Evolutionary conservation across 176 grass and related monocot species (phyloP), one percentile per base, ranked within the genome.

Genomic region (Juncus inflexus): DNA sequence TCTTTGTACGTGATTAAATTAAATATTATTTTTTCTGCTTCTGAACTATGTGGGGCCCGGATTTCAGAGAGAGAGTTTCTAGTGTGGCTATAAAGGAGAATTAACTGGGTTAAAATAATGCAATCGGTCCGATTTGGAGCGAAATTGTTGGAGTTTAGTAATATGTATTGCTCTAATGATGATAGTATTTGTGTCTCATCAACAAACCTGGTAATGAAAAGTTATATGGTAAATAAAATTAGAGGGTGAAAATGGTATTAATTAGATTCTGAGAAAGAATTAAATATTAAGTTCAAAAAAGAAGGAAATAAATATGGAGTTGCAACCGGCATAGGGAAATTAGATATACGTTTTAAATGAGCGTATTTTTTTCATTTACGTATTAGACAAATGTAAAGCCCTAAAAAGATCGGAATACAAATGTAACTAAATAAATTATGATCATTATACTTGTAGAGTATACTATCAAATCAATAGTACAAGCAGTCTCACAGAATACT

Each of bases 161-260:
- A 80, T 63, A 97, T 83, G 71, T 97, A 97, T 79, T 91, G 84
- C 87, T 97, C 92, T 50, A 97, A 58, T 62, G 92, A 88, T 79
- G 84, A 79, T n/a, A 97, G 76, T 63, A 85, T 75, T 83, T 97
- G 77, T 62, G 82, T 86, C 60, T 85, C 74, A 77, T 75, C 60
- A 67, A 72, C 83, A 62, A 91, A 52, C 50, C 92, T 97, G 77
- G 77, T 63, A 69, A 42, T 63, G 38, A 70, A 42, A 54, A 55
- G 77, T 51, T 71, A 6, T 6, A 5, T 1, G 38, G 54, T 43
- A 52, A 71, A 41, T 70, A 13, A 70, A 19, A 70, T 57, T 13
- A 70, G 3, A 70, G 55, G 41, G n/a, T 43, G 14, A 42, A 64
- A 8, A 68, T 69, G 50, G 15, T 6, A 54, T 1, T 47, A 37